Evolutionary conservation across 345 rosid species (phyloP).

Genomic region (Brassica rapa): DNA sequence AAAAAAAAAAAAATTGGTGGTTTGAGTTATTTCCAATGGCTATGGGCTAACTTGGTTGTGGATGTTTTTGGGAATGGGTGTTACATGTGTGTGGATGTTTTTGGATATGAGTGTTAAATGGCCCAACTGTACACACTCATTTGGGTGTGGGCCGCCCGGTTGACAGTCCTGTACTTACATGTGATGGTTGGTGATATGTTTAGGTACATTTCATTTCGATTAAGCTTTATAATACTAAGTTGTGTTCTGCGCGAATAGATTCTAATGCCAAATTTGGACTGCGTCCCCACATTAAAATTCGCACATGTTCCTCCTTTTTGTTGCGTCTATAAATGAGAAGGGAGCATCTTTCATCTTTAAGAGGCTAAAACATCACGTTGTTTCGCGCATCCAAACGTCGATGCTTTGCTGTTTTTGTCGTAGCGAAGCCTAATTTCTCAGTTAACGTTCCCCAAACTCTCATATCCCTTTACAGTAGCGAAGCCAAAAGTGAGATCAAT

Average conservation of each 20-base stretch:
- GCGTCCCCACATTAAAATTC: conserved; percentile 5
- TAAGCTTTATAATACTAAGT: not conserved
- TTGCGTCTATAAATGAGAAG: not conserved
- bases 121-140: too few species aligned
- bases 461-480: conserved; percentile 3
- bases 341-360: conserved; percentile 1
- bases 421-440: conserved; percentile 12
- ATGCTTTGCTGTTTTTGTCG: conserved; percentile 9
- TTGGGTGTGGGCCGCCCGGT: too few species aligned
- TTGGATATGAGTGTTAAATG: too few species aligned
- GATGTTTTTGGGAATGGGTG: too few species aligned
- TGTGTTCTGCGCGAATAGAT: not conserved
- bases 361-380: conserved; percentile 15
- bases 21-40: too few species aligned
- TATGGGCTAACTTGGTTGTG: too few species aligned
- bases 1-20: too few species aligned
- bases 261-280: conserved; percentile 29
- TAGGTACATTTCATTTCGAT: not conserved
- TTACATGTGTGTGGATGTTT: too few species aligned
- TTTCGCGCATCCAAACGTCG: not conserved
- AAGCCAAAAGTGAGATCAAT: conserved; percentile 19
- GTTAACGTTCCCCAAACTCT: conserved; percentile 31
- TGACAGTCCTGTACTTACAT: not conserved
- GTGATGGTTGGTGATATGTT: not conserved
- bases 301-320: conserved; percentile 17